Evolutionary conservation across 306 rosid genomes (phyloP).

Genomic region (Sicyos edulis): DNA sequence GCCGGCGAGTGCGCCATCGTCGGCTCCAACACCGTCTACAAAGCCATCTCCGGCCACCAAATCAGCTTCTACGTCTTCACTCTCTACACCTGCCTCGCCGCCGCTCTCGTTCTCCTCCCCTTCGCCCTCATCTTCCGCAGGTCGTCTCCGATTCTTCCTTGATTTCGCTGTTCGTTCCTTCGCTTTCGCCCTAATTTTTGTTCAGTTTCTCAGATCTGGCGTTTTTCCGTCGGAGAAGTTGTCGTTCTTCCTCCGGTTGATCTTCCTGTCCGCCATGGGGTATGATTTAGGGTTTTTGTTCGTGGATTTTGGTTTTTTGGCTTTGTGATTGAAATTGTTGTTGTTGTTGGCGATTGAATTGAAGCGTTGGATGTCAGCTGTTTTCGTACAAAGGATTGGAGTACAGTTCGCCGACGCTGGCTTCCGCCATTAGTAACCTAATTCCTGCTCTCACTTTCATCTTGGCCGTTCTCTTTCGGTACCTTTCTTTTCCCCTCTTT

Average conservation of each 20-base stretch:
- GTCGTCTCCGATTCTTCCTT: constrained; percentile 13
- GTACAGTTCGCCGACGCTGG: constrained; percentile 14
- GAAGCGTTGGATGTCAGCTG: constrained; percentile 8
- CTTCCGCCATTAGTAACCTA: constrained; percentile 16
- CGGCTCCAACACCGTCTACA: constrained; percentile 41
- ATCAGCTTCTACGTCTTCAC: constrained; percentile 48
- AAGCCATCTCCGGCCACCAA: constrained; percentile 44
- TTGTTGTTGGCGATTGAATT: neutral
- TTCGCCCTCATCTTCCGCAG: constrained; percentile 41
- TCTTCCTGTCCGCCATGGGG: constrained; percentile 9
- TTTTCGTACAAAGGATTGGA: constrained; percentile 11
- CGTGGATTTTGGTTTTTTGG: neutral
- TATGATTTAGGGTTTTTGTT: neutral
- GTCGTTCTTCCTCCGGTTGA: neutral
- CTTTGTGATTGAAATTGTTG: neutral
- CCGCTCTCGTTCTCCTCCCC: constrained; percentile 43
- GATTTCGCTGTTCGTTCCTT: neutral
- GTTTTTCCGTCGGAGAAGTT: constrained; percentile 11
- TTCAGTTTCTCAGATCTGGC: neutral
- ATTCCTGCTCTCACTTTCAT: constrained; percentile 19
- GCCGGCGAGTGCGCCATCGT: constrained; percentile 41
- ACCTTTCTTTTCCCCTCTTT: neutral
- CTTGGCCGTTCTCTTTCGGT: constrained; percentile 15
- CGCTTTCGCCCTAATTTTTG: neutral
- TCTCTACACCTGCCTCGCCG: constrained; percentile 36